phyloP scores from a whole-genome alignment of 345 rosid genomes.

The Streptanthus diversifolius region DNA sequence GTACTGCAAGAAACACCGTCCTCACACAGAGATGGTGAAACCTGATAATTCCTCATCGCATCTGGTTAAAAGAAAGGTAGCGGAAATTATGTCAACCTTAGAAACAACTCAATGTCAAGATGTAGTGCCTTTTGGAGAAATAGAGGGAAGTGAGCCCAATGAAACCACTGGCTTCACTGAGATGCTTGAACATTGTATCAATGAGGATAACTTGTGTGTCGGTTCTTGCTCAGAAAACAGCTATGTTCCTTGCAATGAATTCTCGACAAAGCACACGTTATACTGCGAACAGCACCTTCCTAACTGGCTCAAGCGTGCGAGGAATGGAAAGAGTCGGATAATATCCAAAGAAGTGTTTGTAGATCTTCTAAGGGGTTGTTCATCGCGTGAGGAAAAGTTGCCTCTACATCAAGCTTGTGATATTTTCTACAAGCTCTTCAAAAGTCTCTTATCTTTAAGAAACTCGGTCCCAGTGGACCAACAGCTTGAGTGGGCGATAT shows the following conservation, averaged over 20 bases:
- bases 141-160: constrained; percentile 34
- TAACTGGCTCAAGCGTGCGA: constrained; percentile 98
- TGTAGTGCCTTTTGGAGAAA: constrained; percentile 45
- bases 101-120: constrained; percentile 48
- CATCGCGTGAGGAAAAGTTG: constrained; percentile 59
- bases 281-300: constrained; percentile 97
- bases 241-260: constrained; percentile 54
- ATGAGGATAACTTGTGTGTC: constrained; percentile 53
- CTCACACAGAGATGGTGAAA: constrained; percentile 41
- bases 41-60: constrained; percentile 31
- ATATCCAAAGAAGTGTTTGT: constrained; percentile 88
- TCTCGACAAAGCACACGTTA: constrained; percentile 63
- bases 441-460: constrained; percentile 80
- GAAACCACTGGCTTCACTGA: constrained; percentile 43
- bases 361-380: constrained; percentile 62
- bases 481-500: constrained; percentile 91
- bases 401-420: constrained; percentile 92
- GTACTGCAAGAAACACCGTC: constrained; percentile 90
- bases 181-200: constrained; percentile 45
- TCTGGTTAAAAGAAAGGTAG: constrained; percentile 53
- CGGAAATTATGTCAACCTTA: constrained; percentile 39
- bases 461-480: constrained; percentile 90
- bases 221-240: constrained; percentile 51
- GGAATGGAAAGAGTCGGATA: constrained; percentile 96
- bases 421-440: constrained; percentile 87